phyloP scores from a whole-genome alignment of 2,329 filamentous ascomycete species.

The Botryotinia convoluta region DNA sequence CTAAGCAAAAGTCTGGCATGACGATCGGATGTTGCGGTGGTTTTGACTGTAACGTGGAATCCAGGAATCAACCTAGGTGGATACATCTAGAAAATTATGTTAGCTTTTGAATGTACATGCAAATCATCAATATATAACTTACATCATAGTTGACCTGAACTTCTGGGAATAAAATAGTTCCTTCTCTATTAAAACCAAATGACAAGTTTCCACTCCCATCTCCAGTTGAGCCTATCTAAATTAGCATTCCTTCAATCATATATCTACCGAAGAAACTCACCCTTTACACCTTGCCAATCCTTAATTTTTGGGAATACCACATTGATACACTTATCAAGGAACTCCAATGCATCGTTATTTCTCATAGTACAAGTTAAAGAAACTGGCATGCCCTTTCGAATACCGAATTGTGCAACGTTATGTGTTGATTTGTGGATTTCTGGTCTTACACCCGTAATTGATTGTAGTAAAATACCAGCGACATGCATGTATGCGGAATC shows the following conservation, averaged over 20 bases:
- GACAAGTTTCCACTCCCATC: conserved; percentile 85
- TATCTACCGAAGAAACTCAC: conserved; percentile 32
- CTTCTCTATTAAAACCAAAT: conserved; percentile 74
- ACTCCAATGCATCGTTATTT: conserved; percentile 82
- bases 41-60: conserved; percentile 40
- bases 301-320: conserved; percentile 93
- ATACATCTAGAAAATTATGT: conserved; percentile 49
- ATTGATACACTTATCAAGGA: conserved; percentile 85
- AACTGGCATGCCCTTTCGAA: conserved; percentile 68
- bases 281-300: conserved; percentile 83
- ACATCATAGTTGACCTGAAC: conserved; percentile 94
- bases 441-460: conserved; percentile 76
- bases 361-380: conserved; percentile 74
- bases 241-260: conserved; percentile 31
- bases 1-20: conserved; percentile 35
- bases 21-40: conserved; percentile 35
- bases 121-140: conserved; percentile 43
- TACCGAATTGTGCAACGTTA: conserved; percentile 72
- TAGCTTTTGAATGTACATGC: conserved; percentile 18
- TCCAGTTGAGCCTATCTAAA: conserved; percentile 50
- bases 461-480: conserved; percentile 78
- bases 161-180: conserved; percentile 85
- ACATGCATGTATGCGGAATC: conserved; percentile 77
- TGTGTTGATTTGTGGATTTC: conserved; percentile 66
- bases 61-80: conserved; percentile 47